Base-by-base conservation (phyloP, 148 eudicot genomes). In the Hydrangea macrophylla region DNA sequence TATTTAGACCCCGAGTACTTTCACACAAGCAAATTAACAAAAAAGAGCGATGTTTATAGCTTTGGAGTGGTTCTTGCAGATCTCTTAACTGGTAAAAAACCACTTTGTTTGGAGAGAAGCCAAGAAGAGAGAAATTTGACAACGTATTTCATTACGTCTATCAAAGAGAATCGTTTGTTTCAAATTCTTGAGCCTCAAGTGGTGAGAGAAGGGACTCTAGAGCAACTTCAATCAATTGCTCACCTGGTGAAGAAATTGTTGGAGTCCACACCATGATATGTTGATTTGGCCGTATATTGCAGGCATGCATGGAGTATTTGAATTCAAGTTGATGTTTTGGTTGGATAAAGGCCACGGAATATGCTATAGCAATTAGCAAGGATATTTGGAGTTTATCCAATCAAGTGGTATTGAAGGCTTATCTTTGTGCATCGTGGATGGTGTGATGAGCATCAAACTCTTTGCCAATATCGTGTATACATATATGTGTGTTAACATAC, bases 1-100 rank as follows among this genome's bases (percentile, higher is more conserved):
- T 74, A 68, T 12, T 62, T 74, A 7, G 77, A 74, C 55, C 77
- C 77, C 0, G 62, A 74, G 17, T 74, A 68, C 27, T 68, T 74
- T 15, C 45, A 59, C 17, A 53, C 72, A 26, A 67, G 77, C 37
- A 72, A 63, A 1, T 23, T 62, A 24, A 39, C 50, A 37, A 54
- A 40, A 0, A 42, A 62, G 4, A 62, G 54, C 7, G 55, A 62
- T 15, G 67, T 62, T 62, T 62, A 62, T 24, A 62, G 51, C 18
- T 45, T 45, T 45, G 51, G 51, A 45, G 51, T 45, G 51, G 18
- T 45, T 45, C n/a, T 45, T 17, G 0, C 51, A 5, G 51, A 45
- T 13, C 22, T 45, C 1, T 45, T 45, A 20, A 17, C 51, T 12
- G 51, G 51, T 13, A 0, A 45, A 15, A 45, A 45, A 17, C 51